A percentile compares a stretch with the other conserved stretches of the same genome.
Evolutionary conservation across 2,329 filamentous ascomycete genomes (phyloP).

Genomic region (Colletotrichum tanaceti): DNA sequence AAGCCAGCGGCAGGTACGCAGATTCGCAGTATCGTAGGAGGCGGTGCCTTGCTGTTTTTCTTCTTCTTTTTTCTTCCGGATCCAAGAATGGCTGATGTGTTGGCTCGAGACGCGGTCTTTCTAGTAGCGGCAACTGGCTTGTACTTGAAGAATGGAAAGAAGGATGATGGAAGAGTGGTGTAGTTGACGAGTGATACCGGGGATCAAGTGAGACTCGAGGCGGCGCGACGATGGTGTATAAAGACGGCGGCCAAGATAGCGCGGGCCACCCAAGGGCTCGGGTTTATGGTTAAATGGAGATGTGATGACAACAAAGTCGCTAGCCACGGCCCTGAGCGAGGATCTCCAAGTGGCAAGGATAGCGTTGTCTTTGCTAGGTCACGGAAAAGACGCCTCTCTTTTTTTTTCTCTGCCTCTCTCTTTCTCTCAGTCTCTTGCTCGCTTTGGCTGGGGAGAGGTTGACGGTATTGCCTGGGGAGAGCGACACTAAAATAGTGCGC

Average conservation of each 20-base stretch:
- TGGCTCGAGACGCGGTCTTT: conserved; percentile 32
- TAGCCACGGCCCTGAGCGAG: conserved; percentile 43
- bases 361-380: conserved; percentile 42
- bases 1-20: conserved; percentile 44
- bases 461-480: conserved; percentile 41
- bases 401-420: conserved; percentile 15
- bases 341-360: conserved; percentile 43
- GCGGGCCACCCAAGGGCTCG: conserved; percentile 42
- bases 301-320: conserved; percentile 42
- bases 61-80: conserved; percentile 11
- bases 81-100: conserved; percentile 19
- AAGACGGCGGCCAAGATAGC: conserved; percentile 42
- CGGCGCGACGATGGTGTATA: conserved; percentile 43
- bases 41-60: conserved; percentile 18
- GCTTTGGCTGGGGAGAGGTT: conserved; percentile 34
- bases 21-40: conserved; percentile 35
- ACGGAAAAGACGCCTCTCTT: conserved; percentile 38
- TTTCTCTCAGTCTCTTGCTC: conserved; percentile 25
- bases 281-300: conserved; percentile 43
- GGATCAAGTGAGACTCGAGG: conserved; percentile 41
- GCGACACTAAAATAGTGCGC: conserved; percentile 43
- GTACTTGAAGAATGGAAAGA: conserved; percentile 41
- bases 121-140: conserved; percentile 36
- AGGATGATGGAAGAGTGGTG: conserved; percentile 35
- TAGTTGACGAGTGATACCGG: conserved; percentile 29